These are phyloP conservation scores for Lagenidium sp. DNA, from an alignment of 352 stramenopile genomes.

Conservation along the genomic window DNA sequence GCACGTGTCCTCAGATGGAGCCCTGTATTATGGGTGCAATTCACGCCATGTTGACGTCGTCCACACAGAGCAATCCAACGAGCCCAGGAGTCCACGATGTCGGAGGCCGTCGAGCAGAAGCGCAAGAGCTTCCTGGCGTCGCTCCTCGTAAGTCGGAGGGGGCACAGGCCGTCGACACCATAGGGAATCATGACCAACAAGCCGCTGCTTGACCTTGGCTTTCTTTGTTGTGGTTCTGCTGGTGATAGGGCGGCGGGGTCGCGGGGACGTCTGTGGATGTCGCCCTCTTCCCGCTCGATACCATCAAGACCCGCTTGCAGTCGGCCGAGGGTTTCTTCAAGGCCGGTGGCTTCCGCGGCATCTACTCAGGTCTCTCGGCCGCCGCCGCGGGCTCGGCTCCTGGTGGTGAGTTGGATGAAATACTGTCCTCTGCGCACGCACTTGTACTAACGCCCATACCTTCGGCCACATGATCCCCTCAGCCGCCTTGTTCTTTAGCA, in stretches of 20 bases:
- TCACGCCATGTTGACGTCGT: too few relatives aligned
- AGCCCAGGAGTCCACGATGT: constrained; percentile 14
- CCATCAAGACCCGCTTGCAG: constrained; percentile 98
- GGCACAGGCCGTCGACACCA: background rate
- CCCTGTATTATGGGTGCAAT: too few relatives aligned
- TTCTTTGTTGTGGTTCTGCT: too few relatives aligned
- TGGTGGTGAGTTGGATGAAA: constrained; percentile 39
- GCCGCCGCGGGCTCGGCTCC: constrained; percentile 88
- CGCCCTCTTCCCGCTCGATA: constrained; percentile 97
- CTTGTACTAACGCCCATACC: background rate
- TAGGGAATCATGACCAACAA: too few relatives aligned
- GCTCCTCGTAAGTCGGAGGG: constrained; percentile 31
- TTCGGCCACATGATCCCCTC: background rate
- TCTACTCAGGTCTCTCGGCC: constrained; percentile 90
- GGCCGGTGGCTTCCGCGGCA: constrained; percentile 92
- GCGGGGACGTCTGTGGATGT: constrained; percentile 97
- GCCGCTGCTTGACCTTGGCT: too few relatives aligned
- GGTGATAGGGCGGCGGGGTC: constrained; percentile 81
- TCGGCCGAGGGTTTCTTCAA: constrained; percentile 95
- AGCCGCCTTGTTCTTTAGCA: constrained; percentile 87
- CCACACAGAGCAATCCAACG: too few relatives aligned
- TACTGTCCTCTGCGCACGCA: background rate
- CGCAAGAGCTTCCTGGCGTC: constrained; percentile 56
- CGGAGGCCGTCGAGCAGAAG: constrained; percentile 20
- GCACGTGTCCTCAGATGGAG: too few relatives aligned